Conservation (phyloP, 345 rosid genomes). For the Sisymbrium irio region DNA sequence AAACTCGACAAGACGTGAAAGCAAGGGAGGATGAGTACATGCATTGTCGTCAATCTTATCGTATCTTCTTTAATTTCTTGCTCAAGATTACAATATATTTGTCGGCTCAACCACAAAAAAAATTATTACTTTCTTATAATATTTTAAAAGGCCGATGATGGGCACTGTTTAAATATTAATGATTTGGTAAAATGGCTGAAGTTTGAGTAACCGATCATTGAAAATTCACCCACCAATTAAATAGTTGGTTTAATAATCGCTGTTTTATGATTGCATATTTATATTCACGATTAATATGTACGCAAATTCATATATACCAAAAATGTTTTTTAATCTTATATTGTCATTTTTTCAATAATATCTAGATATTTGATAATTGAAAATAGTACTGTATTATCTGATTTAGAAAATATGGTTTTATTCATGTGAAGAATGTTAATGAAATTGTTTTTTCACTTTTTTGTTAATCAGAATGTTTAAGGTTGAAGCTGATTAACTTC, state of each 20-base stretch:
- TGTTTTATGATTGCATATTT: not conserved
- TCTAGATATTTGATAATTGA: too few species aligned
- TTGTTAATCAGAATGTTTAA: too few species aligned
- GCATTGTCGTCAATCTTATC: slow-evolving; percentile 30
- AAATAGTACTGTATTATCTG: too few species aligned
- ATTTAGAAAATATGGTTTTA: too few species aligned
- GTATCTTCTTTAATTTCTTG: slow-evolving; percentile 22
- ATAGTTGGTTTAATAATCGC: not conserved
- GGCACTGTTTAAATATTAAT: not conserved
- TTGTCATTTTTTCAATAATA: too few species aligned
- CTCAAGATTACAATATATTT: slow-evolving; percentile 22
- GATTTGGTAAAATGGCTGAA: not conserved
- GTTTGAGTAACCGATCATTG: not conserved
- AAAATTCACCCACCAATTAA: not conserved
- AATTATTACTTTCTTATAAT: not conserved
- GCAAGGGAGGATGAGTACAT: slow-evolving; percentile 21
- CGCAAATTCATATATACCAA: too few species aligned
- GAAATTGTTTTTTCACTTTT: too few species aligned
- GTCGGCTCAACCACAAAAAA: slow-evolving; percentile 19
- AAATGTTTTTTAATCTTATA: too few species aligned
- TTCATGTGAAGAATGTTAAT: too few species aligned
- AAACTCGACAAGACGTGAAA: slow-evolving; percentile 32
- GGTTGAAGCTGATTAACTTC: too few species aligned
- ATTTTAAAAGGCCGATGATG: not conserved
- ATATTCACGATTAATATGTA: too few species aligned